Base-by-base conservation (phyloP, 257 asterid species). In the Misopates orontium region DNA sequence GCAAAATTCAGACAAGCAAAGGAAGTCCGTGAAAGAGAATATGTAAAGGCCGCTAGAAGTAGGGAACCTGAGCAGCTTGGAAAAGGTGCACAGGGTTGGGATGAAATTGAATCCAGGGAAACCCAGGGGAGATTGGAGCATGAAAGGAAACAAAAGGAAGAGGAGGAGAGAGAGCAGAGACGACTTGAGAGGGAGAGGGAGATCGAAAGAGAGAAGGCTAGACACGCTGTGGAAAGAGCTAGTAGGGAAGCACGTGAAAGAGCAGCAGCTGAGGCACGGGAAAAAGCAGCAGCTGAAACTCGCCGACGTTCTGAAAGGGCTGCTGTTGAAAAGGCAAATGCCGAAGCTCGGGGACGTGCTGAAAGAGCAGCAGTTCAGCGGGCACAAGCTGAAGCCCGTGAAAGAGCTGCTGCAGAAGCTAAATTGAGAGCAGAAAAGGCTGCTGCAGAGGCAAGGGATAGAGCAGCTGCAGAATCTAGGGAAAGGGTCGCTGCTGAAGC, bases 221-320 rank as follows among this genome's bases (percentile, higher is more conserved):
- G 95, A 70, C 95, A 85, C 68, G 97, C 95, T 56, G 98, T 88
- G 39, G 98, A 87, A 71, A 85, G 98, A 86, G 97, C 96, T 70
- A 87, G 88, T 17, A 87, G 95, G 82, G 99, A 93, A 73, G 98
- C 98, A 41, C 97, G 99, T 42, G 96, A 92, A 77, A 81, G 97
- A 82, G 98, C 98, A 56, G 91, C 87, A 20, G 79, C 69, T 31
- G 95, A 79, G 17, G 94, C 96, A 57, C 82, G 88, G 2, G 95
- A 83, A 53, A 84, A 85, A 78, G 95, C 88, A 9, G 78, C 82
- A 2, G 71, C 84, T 23, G 97, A 75, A 68, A 86, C 90, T 67
- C 90, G 93, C 41, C 50, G 75, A 64, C 82, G 73, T 79, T 69
- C 87, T 71, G 98, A 87, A 71, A 82, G 94, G 65, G 85, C 81